phyloP scores from a whole-genome alignment of 2,329 filamentous ascomycete species.

The Cytospora schulzeri region DNA sequence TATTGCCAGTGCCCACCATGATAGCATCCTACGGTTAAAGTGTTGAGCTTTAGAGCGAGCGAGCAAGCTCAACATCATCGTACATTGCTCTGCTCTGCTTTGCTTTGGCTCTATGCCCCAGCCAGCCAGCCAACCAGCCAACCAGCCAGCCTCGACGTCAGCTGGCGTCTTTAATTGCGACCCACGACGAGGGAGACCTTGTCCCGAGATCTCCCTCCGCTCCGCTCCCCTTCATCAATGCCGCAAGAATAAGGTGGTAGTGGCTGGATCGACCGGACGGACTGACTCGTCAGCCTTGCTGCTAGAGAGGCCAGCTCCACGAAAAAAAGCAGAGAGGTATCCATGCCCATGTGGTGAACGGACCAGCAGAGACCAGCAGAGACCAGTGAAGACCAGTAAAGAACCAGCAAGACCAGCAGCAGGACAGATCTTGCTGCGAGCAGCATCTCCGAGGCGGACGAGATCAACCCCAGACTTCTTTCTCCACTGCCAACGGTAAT shows the following conservation, averaged over 20 bases:
- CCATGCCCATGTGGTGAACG: neutral
- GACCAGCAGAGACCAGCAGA: neutral
- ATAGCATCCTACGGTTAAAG: too few species aligned
- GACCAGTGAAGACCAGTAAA: too few species aligned
- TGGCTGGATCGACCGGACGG: neutral
- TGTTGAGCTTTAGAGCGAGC: too few species aligned
- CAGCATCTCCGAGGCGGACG: neutral
- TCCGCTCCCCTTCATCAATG: neutral
- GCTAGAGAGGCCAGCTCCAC: neutral
- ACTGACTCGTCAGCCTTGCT: slow-evolving; percentile 1
- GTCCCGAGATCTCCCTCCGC: neutral
- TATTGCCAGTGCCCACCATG: too few species aligned
- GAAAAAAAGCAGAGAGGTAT: too few species aligned
- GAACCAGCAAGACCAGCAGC: neutral
- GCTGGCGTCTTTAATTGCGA: neutral
- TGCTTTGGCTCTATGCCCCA: neutral
- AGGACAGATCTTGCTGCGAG: neutral
- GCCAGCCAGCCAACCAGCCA: neutral
- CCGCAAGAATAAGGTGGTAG: neutral
- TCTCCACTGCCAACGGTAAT: slow-evolving; percentile 6
- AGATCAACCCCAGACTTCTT: slow-evolving; percentile 14
- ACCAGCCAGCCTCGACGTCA: slow-evolving; percentile 1
- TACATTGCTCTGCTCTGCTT: neutral
- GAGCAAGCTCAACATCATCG: neutral
- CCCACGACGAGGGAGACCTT: neutral